phyloP scores from a whole-genome alignment of 1,284 basidiomycete genomes.

The Entoloma clypeatum region DNA sequence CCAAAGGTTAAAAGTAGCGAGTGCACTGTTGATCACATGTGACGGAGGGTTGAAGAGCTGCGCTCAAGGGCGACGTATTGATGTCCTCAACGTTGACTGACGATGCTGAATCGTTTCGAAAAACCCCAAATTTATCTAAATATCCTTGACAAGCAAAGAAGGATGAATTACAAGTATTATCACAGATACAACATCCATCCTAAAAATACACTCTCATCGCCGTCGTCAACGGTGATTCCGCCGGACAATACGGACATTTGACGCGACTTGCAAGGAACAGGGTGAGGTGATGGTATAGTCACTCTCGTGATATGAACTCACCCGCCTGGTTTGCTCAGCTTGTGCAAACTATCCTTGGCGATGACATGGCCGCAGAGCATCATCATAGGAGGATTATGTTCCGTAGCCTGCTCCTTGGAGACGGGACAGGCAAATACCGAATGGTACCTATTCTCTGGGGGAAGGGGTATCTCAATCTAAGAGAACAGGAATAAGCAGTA shows the following conservation, averaged over 20 bases:
- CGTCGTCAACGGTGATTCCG: slow-evolving; percentile 55
- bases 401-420: slow-evolving; percentile 94
- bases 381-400: slow-evolving; percentile 96
- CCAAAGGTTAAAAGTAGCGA: too few species aligned
- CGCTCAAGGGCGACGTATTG: too few species aligned
- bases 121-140: too few species aligned
- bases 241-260: slow-evolving; percentile 89
- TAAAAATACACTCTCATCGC: slow-evolving; percentile 76
- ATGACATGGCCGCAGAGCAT: slow-evolving; percentile 94
- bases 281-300: slow-evolving; percentile 4
- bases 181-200: slow-evolving; percentile 15
- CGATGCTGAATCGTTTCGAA: too few species aligned
- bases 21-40: too few species aligned
- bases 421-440: slow-evolving; percentile 98
- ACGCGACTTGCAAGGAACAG: slow-evolving; percentile 52
- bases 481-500: slow-evolving; percentile 11
- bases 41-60: too few species aligned
- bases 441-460: slow-evolving; percentile 86
- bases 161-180: not conserved
- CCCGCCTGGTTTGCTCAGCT: slow-evolving; percentile 85
- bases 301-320: slow-evolving; percentile 39
- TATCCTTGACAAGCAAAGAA: not conserved
- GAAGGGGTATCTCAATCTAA: slow-evolving; percentile 92
- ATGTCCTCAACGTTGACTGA: too few species aligned
- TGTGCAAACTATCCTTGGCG: slow-evolving; percentile 82